Base-by-base conservation (phyloP, 2,329 filamentous ascomycete genomes). In the Orbilia blumenaviensis region DNA sequence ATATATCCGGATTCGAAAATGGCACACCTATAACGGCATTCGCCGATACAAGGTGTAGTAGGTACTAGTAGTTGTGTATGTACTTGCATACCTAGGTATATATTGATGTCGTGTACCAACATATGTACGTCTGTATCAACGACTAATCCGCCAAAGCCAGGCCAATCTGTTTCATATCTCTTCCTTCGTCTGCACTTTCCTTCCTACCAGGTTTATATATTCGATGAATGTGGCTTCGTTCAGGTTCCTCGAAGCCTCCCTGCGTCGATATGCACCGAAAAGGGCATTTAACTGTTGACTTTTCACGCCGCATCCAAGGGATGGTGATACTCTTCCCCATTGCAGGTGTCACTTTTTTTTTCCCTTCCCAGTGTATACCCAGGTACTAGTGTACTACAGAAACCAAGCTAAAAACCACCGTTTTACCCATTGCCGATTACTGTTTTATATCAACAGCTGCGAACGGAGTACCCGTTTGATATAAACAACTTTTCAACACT, bases 321-420 rank as follows among this genome's bases (percentile, higher is more conserved):
- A 46, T 62, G 50, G 16, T 54, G 50, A 44, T 44, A 44, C 66
- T 62, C 66, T 52, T 23, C 54, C 18, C 23, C 21, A 48, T 60
- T 23, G 21, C 64, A 44, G 38, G 8, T 29, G n/a, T 18, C 10
- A 10, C 5, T 10, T 34, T 34, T 6, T 34, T 34, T 10, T 34
- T 6, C 29, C 29, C 29, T 6, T 34, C 10, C 29, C 29, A 10
- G 10, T 50, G 25, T 18, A 38, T 27, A 25, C 10, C 9, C n/a
- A 16, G 14, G n/a, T n/a, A n/a, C n/a, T n/a, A n/a, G n/a, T n/a
- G n/a, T n/a, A n/a, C n/a, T n/a, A n/a, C n/a, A n/a, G n/a, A n/a
- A n/a, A 38, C 54, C 54, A 18, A 38, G 29, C 21, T 23, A 56
- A 56, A 3, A 6, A 38, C 42, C n/a, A 16, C 48, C 34, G 34